Base-by-base conservation (phyloP, 1,139 yeast genomes). In the Schwanniomyces etchellsii region DNA sequence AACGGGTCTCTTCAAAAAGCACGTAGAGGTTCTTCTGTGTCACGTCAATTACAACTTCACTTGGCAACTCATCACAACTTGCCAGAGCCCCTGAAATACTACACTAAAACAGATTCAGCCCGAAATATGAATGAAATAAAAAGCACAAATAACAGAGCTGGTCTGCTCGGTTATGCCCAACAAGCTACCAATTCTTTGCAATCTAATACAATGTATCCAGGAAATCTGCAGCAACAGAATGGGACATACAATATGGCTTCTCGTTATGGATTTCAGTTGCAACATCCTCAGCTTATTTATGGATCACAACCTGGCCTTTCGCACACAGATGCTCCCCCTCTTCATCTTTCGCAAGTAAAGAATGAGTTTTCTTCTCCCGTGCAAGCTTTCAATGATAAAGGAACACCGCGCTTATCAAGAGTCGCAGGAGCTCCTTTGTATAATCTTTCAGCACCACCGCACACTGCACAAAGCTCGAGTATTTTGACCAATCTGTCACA, bases 21-120 rank as follows among this genome's bases (percentile, higher is more conserved):
- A 14, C 81, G 93, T 56, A 64, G 94, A 43, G 93, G 93, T 5
- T 77, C 85, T 5, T 75, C 84, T 14, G 91, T 82, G 11, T 77
- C 86, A 17, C 70, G 91, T 49, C 91, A 81, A 48, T 59, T 82
- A 38, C 91, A 82, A 49, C 57, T 81, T 42, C 89, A 82, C 54
- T 65, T 82, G 47, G 79, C 85, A 4, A 77, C 79, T 29, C 85
- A 81, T 50, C 77, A 75, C 40, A 69, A 73, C 16, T 62, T 82
- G 30, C 93, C 93, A 0, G 77, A 71, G 36, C 52, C 71, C 11
- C 60, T 52, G 33, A 54, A 51, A 32, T 50, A 55, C 35, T 48
- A 48, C 38, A 38, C 44, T 18, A 52, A 52, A 32, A 57, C 53
- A 20, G 44, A 28, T 40, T 16, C 16, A 5, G 17, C 28, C 5